Evolutionary conservation across 225 moss, liverwort and hornwort species (phyloP), one percentile per base, ranked within the genome.

Genomic region (Pseudisothecium myosuroides): DNA sequence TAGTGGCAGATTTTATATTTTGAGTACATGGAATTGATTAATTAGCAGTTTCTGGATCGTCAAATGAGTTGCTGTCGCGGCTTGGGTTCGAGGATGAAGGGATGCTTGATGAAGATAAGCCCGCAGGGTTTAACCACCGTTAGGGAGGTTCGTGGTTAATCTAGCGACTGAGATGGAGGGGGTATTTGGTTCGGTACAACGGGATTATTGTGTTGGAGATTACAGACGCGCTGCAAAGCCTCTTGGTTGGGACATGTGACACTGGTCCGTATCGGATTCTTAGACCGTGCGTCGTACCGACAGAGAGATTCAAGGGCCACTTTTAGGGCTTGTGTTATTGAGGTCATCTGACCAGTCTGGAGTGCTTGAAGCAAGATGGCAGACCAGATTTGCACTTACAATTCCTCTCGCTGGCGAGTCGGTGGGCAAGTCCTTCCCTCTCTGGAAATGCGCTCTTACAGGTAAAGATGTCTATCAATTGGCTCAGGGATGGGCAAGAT

Each of bases 1-100:
- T 89, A 89, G 88, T 87, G 64, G 86, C 80, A 52, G 89, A 83
- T 66, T 85, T 91, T 76, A 87, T 86, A 92, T 89, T 89, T 89
- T 50, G 83, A 91, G 91, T 87, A 78, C 89, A 85, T 91, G 89
- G 88, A 91, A 88, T 73, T 72, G 78, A 79, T 89, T 83, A 83
- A 73, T 85, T 90, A 89, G 87, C 88, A 93, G 87, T 87, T 87
- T 36, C 84, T 85, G 87, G 85, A 82, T 83, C 82, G 45, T 72
- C 82, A 50, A 80, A 78, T 72, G 76, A 87, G 72, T 82, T 89
- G 76, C 75, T 76, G 87, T 89, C 34, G 79, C 86, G n/a, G 59
- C 86, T 90, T 86, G 88, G 82, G 59, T 90, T 89, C 37, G 76
- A 67, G 62, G 81, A 68, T 61, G 72, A 71, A 72, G 89, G 76